Evolutionary conservation across 192 early-diverging fungal genomes (phyloP), one percentile per base, ranked within the genome.

Genomic region (Oehlia diaphana): DNA sequence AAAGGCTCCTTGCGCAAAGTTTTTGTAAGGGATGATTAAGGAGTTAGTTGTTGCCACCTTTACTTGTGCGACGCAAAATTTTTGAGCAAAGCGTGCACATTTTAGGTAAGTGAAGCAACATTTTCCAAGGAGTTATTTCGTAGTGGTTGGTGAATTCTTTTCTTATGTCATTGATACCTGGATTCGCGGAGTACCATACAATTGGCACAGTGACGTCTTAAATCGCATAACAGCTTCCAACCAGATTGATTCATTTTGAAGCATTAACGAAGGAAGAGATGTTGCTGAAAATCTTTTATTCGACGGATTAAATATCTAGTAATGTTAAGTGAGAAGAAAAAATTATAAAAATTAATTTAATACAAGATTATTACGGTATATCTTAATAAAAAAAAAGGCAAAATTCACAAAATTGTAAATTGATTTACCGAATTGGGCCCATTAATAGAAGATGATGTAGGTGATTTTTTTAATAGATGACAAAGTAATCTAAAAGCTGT

Each of bases 121-220:
- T 42, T 42, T 70, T 39, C 37, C 37, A 70, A 39, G 53, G 37
- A 23, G 5, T 67, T 67, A 28, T 16, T 31, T 58, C 53, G 53
- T 53, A 53, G 50, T 28, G 72, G 35, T 47, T n/a, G 26, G 61
- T 67, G 13, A 66, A 71, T 44, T 23, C 33, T 67, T 50, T 76
- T 10, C 26, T 64, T 12, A 72, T 72, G 37, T 14, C 10, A 72
- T 35, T 47, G 37, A 67, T 87, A 89, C 88, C 83, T 89, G 88
- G 42, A 89, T 88, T 35, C 88, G 83, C 68, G 89, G 89, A 37
- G 89, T 87, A 39, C 76, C 83, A 83, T 90, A 90, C 28, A 90
- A 62, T 68, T 85, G 80, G 47, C 81, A 87, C 33, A 90, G 68
- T 1, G 82, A 81, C 8, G 82, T 81, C 73, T 88, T 85, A 44